Evolutionary conservation across 1,139 yeast species (phyloP), one percentile per base, ranked within the genome.

Genomic region (Scheffersomyces segobiensis): DNA sequence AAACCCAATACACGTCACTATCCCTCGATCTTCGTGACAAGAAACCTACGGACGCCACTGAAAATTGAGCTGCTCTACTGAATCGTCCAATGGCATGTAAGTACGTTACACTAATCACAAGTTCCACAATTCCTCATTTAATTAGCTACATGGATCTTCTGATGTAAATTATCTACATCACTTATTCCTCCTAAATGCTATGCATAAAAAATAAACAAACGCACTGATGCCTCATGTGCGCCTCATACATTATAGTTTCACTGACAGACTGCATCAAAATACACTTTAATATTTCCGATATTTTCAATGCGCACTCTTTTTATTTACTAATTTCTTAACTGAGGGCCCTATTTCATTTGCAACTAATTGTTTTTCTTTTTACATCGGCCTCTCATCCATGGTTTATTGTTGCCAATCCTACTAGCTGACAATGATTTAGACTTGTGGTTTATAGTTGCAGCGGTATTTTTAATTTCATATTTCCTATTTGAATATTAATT

Each of bases 311-410:
- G 42, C 42, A 32, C 42, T 32, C 42, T 48, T 48, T 48, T 21
- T 48, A 48, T 48, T 48, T 48, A 48, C 50, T 24, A 48, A 48
- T 48, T 48, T 21, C 50, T 48, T 48, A 48, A 48, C 50, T 48
- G 24, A 48, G 50, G 42, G 42, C 42, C 50, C 50, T 24, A 48
- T 20, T 20, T 20, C 26, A 48, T 48, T 48, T 48, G 50, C 50
- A 48, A 20, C 50, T 48, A 10, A 24, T 24, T 48, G 26, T 17
- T 32, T 26, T 32, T 32, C 42, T 32, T 12, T 32, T 32, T 5
- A n/a, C 24, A 19, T 19, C n/a, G 26, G 26, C 24, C 24, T 48
- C 50, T 48, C 50, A n/a, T 20, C 50, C 17, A 48, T 48, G 18
- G n/a, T 48, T 32, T 20, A 48, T 48, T 48, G 21, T 48, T 48